Base-by-base conservation (phyloP, 2,329 filamentous ascomycete genomes). In the Aspergillus sojae region DNA sequence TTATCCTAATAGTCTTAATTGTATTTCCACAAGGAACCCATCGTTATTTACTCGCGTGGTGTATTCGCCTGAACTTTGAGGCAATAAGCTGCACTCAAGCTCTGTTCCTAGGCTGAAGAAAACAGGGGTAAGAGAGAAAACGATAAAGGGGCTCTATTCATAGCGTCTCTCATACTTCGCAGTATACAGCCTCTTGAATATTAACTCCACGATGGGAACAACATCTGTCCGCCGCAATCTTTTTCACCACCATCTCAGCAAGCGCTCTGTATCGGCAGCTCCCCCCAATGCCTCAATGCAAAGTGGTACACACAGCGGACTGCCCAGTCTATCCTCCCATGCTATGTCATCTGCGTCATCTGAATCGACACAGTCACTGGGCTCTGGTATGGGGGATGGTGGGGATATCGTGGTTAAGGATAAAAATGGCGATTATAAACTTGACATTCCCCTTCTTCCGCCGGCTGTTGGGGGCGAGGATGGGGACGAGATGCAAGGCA, bases 351-450 rank as follows among this genome's bases (percentile, higher is more conserved):
- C 71, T 19, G 63, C 64, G 39, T 61, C 66, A 3, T 67, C 71
- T 1, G 73, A 76, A 7, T 59, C 69, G 1, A 66, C 61, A 5
- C 67, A 68, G 11, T 65, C 68, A 4, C 62, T 73, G 32, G 66
- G 62, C 32, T 61, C 66, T 11, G 70, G 70, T 19, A n/a, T 66
- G 2, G 63, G 73, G 19, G 73, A 81, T 57, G 77, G 76, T 52
- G 75, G 73, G 62, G 83, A 85, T 53, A 82, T 85, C 30, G 82
- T 85, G 28, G 80, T 81, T 50, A 78, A 80, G 12, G 80, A 84
- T 63, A 78, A 80, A 30, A 78, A 81, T 59, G 84, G 84, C 1
- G 77, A 80, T 30, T 84, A 83, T 63, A 78, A 78, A 32, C 69
- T 84, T 14, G 79, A 82, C 55, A 75, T 83, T 34, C 82, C 81